These are phyloP conservation scores for Salix suchowensis DNA, from an alignment of 345 rosid species.

Conservation along the genomic window DNA sequence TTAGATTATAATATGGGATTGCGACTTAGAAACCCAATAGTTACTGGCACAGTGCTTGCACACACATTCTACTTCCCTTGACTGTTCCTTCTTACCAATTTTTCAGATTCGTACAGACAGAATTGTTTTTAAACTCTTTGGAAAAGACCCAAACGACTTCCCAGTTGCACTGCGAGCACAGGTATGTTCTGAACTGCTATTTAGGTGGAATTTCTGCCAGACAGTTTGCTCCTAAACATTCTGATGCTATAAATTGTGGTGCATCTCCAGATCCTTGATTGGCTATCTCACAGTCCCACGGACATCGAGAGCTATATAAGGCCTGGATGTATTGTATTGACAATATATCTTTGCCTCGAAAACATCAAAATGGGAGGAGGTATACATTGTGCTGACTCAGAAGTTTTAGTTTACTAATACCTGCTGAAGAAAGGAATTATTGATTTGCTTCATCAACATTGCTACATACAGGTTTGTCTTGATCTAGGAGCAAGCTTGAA, in stretches of 20 bases:
- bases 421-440: background rate
- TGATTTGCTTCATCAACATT: conserved; percentile 3
- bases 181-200: conserved; percentile 36
- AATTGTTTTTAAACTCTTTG: conserved; percentile 88
- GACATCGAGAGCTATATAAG: conserved; percentile 99
- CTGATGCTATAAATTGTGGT: conserved; percentile 6
- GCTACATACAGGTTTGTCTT: conserved; percentile 48
- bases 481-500: conserved; percentile 69
- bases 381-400: conserved; percentile 31
- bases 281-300: conserved; percentile 91
- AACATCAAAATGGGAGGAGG: conserved; percentile 91
- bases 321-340: conserved; percentile 88
- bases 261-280: conserved; percentile 73
- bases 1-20: background rate
- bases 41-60: background rate
- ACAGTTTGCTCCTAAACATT: conserved; percentile 3
- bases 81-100: conserved; percentile 14
- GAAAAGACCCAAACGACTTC: conserved; percentile 87
- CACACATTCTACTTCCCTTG: conserved; percentile 11
- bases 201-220: conserved; percentile 3
- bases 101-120: conserved; percentile 84
- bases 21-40: background rate
- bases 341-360: conserved; percentile 73
- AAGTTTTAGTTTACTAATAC: background rate
- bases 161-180: conserved; percentile 77